These are phyloP conservation scores for Geranium rotundifolium DNA, from an alignment of 345 rosid species.

Conservation along the genomic window DNA sequence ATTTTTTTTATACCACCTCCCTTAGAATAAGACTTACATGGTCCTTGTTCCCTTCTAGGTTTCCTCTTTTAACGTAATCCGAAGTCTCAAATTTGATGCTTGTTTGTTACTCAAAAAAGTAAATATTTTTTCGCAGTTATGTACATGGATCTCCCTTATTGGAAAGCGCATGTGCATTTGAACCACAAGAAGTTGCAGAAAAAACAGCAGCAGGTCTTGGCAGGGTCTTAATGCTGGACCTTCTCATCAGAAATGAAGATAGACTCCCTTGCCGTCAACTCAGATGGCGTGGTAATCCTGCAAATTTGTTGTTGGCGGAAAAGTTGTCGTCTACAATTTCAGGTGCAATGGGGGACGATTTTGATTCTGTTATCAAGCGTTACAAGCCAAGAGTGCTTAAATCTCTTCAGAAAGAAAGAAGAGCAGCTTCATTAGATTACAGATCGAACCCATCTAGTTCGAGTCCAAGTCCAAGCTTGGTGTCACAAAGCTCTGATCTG, in stretches of 20 bases:
- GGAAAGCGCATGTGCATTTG: slow-evolving; percentile 73
- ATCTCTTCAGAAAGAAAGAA: slow-evolving; percentile 76
- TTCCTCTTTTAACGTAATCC: too few relatives aligned
- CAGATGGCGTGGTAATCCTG: slow-evolving; percentile 96
- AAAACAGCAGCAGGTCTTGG: slow-evolving; percentile 83
- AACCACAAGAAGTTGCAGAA: slow-evolving; percentile 54
- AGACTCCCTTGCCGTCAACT: slow-evolving; percentile 88
- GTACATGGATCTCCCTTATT: slow-evolving; percentile 90
- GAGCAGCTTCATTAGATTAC: slow-evolving; percentile 74
- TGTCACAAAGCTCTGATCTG: slow-evolving; percentile 51
- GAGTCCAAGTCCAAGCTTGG: slow-evolving; percentile 19
- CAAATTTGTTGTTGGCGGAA: slow-evolving; percentile 79
- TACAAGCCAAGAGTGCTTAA: slow-evolving; percentile 64
- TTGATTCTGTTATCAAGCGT: slow-evolving; percentile 66
- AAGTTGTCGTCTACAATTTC: slow-evolving; percentile 31
- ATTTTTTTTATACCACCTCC: too few relatives aligned
- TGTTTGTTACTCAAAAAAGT: slow-evolving; percentile 8
- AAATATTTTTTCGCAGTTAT: slow-evolving; percentile 44
- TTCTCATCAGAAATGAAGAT: slow-evolving; percentile 92
- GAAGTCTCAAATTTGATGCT: too few relatives aligned
- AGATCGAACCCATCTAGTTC: slow-evolving; percentile 34
- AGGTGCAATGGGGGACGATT: slow-evolving; percentile 54
- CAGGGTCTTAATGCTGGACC: slow-evolving; percentile 81
- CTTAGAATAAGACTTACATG: too few relatives aligned
- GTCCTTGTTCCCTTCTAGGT: too few relatives aligned